Percentiles rank a stretch among this genome's conserved stretches.
Evolutionary conservation across 495 filamentous ascomycete genomes (phyloP).

Genomic region (Penicillium bovifimosum): DNA sequence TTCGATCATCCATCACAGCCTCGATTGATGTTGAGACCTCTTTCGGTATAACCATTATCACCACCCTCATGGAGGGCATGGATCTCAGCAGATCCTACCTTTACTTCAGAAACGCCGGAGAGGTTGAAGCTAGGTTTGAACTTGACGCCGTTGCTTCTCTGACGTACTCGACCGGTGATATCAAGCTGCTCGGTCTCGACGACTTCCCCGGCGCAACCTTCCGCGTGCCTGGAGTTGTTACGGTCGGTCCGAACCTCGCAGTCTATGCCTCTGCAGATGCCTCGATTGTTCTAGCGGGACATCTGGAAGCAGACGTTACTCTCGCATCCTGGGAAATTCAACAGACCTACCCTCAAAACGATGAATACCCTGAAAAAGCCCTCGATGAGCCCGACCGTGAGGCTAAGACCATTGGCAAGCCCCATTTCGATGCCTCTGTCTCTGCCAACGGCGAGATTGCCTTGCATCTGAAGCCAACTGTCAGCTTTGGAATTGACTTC

Average conservation of each 20-base stretch:
- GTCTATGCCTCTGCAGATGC: conserved; percentile 20
- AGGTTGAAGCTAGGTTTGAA: conserved; percentile 17
- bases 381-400: conserved; percentile 11
- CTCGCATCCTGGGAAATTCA: conserved; percentile 17
- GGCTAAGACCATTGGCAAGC: conserved; percentile 6
- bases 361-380: conserved; percentile 5
- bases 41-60: no score
- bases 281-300: conserved; percentile 7
- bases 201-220: conserved; percentile 25
- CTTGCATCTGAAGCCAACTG: conserved; percentile 17
- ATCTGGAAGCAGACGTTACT: conserved; percentile 10
- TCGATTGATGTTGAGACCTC: no score
- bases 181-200: conserved; percentile 9
- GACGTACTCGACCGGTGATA: conserved; percentile 6
- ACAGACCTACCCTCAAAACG: conserved; percentile 12
- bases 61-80: no score
- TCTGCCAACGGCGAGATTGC: no score
- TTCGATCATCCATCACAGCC: no score
- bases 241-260: conserved; percentile 29
- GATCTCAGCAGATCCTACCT: conserved; percentile 24
- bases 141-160: conserved; percentile 15
- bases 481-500: conserved; percentile 26
- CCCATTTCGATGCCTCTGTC: conserved; percentile 10
- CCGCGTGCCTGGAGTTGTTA: conserved; percentile 29
- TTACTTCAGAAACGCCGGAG: conserved; percentile 25